Evolutionary conservation across 129 eudicot species (phyloP).

Genomic region (Arctium minus): DNA sequence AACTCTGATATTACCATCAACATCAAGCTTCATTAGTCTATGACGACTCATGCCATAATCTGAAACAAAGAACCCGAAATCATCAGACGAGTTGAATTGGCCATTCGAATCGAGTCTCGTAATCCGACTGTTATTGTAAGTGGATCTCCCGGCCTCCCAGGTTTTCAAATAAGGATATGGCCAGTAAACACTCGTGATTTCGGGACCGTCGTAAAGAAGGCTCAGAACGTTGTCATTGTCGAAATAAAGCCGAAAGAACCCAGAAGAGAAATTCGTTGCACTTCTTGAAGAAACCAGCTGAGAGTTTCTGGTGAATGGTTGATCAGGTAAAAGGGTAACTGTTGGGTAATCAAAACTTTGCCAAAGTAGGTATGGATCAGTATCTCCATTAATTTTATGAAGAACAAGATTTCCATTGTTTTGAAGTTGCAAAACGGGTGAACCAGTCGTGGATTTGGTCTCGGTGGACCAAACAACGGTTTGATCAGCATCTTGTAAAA

Average conservation of each 20-base stretch:
- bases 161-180: slow-evolving; percentile 24
- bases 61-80: slow-evolving; percentile 16
- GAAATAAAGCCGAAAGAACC: slow-evolving; percentile 37
- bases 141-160: slow-evolving; percentile 32
- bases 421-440: slow-evolving; percentile 15
- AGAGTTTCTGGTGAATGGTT: slow-evolving; percentile 25
- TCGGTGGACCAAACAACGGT: slow-evolving; percentile 34
- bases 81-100: slow-evolving; percentile 37
- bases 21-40: slow-evolving; percentile 42
- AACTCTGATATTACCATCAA: slow-evolving; percentile 50
- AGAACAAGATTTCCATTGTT: slow-evolving; percentile 42
- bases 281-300: slow-evolving; percentile 34
- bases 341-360: slow-evolving; percentile 55
- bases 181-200: slow-evolving; percentile 46
- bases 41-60: slow-evolving; percentile 29
- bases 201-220: slow-evolving; percentile 39
- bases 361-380: slow-evolving; percentile 22
- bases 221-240: slow-evolving; percentile 42
- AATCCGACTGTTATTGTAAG: slow-evolving; percentile 31
- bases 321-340: slow-evolving; percentile 47
- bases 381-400: background rate
- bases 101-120: slow-evolving; percentile 30
- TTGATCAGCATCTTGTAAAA: slow-evolving; percentile 32
- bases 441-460: slow-evolving; percentile 8
- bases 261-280: slow-evolving; percentile 29